These are phyloP conservation scores for Tuber magnatum DNA, from an alignment of 495 filamentous ascomycete genomes.

Conservation along the genomic window DNA sequence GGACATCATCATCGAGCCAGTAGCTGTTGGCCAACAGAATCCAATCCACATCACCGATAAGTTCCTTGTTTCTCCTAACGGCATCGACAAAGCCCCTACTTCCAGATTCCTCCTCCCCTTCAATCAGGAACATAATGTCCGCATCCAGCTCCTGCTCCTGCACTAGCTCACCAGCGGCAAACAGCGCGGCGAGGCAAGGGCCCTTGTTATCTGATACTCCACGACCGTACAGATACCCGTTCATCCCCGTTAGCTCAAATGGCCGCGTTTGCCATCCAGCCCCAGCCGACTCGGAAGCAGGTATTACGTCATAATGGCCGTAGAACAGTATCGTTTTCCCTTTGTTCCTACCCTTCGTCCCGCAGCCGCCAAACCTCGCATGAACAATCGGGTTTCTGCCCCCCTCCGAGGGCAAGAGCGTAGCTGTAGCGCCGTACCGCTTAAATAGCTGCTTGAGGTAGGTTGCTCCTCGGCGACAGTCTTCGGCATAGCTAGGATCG, in stretches of 20 bases:
- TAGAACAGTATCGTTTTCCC: slow-evolving; percentile 92
- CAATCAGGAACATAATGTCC: slow-evolving; percentile 87
- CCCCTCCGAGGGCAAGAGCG: slow-evolving; percentile 67
- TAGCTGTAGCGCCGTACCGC: slow-evolving; percentile 78
- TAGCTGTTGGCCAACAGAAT: slow-evolving; percentile 94
- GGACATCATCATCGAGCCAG: slow-evolving; percentile 92
- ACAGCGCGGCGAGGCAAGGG: slow-evolving; percentile 83
- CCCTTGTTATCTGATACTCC: slow-evolving; percentile 97
- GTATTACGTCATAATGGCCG: slow-evolving; percentile 98
- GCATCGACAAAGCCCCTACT: slow-evolving; percentile 80
- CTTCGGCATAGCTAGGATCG: slow-evolving; percentile 69
- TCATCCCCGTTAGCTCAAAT: slow-evolving; percentile 72
- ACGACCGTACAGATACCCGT: slow-evolving; percentile 94
- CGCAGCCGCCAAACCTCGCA: slow-evolving; percentile 64
- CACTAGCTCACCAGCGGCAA: slow-evolving; percentile 79
- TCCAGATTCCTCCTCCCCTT: slow-evolving; percentile 94
- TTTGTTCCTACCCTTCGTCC: slow-evolving; percentile 44
- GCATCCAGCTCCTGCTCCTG: slow-evolving; percentile 69
- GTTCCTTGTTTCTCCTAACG: slow-evolving; percentile 65
- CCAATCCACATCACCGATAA: slow-evolving; percentile 85
- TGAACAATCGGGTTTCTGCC: slow-evolving; percentile 81
- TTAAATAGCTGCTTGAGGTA: slow-evolving; percentile 84
- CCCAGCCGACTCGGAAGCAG: slow-evolving; percentile 61
- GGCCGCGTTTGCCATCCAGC: slow-evolving; percentile 76
- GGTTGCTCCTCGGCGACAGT: slow-evolving; percentile 86